phyloP scores from a whole-genome alignment of 1,139 yeast species.

The Scheffersomyces parashehatae region DNA sequence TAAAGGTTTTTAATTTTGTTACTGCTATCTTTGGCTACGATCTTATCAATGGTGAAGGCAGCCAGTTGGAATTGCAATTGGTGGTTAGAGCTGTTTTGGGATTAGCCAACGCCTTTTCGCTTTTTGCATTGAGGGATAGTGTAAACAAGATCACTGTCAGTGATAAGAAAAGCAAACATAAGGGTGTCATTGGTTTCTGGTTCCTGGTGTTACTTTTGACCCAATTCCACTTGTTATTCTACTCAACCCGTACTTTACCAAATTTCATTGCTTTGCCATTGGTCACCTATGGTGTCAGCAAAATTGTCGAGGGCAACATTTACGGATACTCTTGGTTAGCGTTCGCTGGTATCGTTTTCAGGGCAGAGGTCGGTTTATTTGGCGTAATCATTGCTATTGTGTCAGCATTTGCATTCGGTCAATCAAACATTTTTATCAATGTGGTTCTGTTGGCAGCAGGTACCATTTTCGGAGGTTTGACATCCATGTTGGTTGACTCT shows the following conservation, averaged over 20 bases:
- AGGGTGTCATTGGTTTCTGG: constrained; percentile 51
- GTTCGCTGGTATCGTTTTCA: constrained; percentile 65
- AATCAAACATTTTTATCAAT: constrained; percentile 38
- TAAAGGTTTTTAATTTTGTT: constrained; percentile 30
- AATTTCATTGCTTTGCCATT: constrained; percentile 83
- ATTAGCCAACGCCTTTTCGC: constrained; percentile 39
- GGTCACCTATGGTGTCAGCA: constrained; percentile 56
- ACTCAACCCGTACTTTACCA: constrained; percentile 80
- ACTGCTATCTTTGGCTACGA: constrained; percentile 18
- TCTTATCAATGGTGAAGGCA: constrained; percentile 15
- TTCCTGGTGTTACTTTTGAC: constrained; percentile 56
- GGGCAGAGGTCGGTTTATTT: constrained; percentile 71
- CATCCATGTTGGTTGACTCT: constrained; percentile 63
- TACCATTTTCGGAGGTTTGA: constrained; percentile 47
- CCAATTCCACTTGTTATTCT: constrained; percentile 80
- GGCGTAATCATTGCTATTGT: constrained; percentile 47
- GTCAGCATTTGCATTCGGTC: constrained; percentile 44
- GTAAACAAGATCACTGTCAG: constrained; percentile 26
- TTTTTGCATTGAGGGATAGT: constrained; percentile 27
- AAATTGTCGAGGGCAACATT: constrained; percentile 51
- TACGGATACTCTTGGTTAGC: constrained; percentile 61
- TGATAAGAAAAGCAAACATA: constrained; percentile 17
- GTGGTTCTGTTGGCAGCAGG: constrained; percentile 53
- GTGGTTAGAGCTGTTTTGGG: constrained; percentile 57
- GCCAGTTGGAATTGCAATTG: constrained; percentile 48